These are phyloP conservation scores for Acmispon strigosus DNA, from an alignment of 306 rosid species.

Conservation along the genomic window DNA sequence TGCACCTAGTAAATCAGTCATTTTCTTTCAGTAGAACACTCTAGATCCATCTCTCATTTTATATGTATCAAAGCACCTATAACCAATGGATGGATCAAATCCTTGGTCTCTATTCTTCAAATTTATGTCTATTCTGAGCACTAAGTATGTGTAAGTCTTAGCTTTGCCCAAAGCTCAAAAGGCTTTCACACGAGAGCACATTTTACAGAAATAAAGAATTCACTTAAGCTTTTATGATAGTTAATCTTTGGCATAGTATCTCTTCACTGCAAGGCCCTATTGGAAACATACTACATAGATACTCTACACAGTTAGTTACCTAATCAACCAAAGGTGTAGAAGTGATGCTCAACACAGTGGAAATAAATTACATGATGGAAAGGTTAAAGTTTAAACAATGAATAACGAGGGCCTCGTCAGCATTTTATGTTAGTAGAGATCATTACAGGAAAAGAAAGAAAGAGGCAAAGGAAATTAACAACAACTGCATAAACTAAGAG, in stretches of 20 bases:
- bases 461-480: not conserved
- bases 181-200: not conserved
- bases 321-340: not conserved
- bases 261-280: not conserved
- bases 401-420: not conserved
- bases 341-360: not conserved
- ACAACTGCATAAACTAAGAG: not conserved
- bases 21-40: not conserved
- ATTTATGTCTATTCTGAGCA: too few species aligned
- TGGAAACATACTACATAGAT: not conserved
- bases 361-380: not conserved
- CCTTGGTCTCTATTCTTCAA: not conserved
- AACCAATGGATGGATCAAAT: not conserved
- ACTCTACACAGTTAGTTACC: not conserved
- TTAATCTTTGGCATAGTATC: not conserved
- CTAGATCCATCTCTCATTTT: not conserved
- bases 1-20: not conserved
- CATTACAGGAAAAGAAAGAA: not conserved
- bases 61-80: not conserved
- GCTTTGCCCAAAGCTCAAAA: too few species aligned
- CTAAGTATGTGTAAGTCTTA: too few species aligned
- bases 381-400: not conserved
- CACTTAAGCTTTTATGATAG: not conserved
- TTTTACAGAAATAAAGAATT: not conserved
- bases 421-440: not conserved